Evolutionary conservation across 2,329 filamentous ascomycete genomes (phyloP).

Genomic region (Exophiala oligosperma): DNA sequence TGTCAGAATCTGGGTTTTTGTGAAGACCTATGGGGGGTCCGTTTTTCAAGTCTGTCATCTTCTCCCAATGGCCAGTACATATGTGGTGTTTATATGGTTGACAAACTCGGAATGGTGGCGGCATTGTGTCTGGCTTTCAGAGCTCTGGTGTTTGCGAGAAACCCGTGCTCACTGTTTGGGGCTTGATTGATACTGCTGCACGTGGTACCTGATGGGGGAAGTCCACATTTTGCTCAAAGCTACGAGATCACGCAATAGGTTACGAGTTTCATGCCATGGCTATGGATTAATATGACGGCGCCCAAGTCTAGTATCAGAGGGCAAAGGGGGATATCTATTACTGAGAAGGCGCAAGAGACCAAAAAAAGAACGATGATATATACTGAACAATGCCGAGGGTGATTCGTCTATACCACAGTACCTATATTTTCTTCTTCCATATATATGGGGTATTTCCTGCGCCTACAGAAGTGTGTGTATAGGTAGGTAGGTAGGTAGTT

Average conservation of each 20-base stretch:
- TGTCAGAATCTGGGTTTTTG: constrained; percentile 51
- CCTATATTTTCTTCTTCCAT: neutral
- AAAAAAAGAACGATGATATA: neutral
- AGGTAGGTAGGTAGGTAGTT: too few relatives aligned
- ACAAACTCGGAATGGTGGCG: neutral
- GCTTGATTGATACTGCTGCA: neutral
- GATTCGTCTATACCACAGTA: neutral
- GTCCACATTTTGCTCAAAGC: neutral
- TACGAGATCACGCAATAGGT: neutral
- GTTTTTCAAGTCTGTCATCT: neutral
- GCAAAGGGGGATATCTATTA: neutral
- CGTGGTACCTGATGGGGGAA: neutral
- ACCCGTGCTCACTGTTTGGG: neutral
- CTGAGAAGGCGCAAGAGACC: neutral
- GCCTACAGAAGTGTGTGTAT: too few relatives aligned
- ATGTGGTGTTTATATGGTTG: neutral
- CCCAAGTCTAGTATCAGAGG: neutral
- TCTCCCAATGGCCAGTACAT: neutral
- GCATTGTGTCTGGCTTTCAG: too few relatives aligned
- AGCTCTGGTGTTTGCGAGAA: too few relatives aligned
- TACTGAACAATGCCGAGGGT: neutral
- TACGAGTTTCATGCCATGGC: neutral
- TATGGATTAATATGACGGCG: neutral
- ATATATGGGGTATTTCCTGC: neutral
- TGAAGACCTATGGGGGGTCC: constrained; percentile 27